phyloP scores from a whole-genome alignment of 345 rosid species.

The Eucalyptus erythrocorys region DNA sequence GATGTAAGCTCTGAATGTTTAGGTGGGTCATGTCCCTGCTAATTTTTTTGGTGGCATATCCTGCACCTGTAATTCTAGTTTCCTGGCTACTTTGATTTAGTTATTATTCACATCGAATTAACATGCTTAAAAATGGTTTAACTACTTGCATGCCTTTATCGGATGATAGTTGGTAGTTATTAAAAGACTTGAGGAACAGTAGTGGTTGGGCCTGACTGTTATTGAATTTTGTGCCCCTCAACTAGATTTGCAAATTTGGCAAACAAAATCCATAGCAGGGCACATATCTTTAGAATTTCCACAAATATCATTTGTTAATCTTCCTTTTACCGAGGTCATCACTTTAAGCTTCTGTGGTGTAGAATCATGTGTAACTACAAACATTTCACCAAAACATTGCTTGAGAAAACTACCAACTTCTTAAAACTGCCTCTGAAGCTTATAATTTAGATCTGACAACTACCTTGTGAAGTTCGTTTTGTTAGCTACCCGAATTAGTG shows the following conservation, averaged over 20 bases:
- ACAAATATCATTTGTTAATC: neutral
- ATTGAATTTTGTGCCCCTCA: neutral
- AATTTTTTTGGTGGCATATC: neutral
- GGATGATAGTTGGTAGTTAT: neutral
- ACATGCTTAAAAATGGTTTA: neutral
- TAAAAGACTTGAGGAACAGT: neutral
- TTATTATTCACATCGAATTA: neutral
- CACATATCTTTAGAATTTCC: neutral
- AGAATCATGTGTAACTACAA: neutral
- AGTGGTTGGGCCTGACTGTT: neutral
- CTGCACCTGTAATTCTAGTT: neutral
- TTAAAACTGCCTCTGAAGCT: neutral
- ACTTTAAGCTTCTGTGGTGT: neutral
- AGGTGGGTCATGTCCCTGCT: neutral
- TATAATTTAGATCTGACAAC: neutral
- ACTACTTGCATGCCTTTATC: neutral
- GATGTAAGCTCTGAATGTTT: neutral
- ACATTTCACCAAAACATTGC: neutral
- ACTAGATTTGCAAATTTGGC: neutral
- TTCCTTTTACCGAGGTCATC: neutral
- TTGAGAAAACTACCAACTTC: neutral
- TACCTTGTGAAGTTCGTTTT: neutral
- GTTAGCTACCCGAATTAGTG: neutral
- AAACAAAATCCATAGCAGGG: neutral
- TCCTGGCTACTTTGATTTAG: neutral